Evolutionary conservation across 1,284 basidiomycete genomes (phyloP), one percentile per base, ranked within the genome.

Genomic region (Fomitopsis betulina): DNA sequence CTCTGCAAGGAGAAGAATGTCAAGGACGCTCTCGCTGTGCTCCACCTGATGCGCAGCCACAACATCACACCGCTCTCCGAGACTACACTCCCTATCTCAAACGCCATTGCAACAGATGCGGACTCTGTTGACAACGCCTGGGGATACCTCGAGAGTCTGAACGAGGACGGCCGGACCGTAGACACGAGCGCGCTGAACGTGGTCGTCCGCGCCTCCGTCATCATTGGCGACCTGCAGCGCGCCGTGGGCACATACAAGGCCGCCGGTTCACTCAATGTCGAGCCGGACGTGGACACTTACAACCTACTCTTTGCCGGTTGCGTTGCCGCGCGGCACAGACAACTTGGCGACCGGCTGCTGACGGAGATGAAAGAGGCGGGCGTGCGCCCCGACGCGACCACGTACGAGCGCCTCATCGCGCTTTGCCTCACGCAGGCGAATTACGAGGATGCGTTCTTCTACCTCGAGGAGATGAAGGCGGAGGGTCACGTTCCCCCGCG

Each of bases 371-470:
- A 83, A 67, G 75, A 77, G 21, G 75, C 76, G 7, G 73, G 72
- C 33, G 66, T 92, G 59, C 71, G 75, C 51, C 84, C 86, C 12
- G 77, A 88, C 66, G 70, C 69, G 39, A 72, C 73, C 47, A 91
- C 86, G 5, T 93, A 87, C 71, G 82, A 85, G 63, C 75, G 78
- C 39, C 78, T 93, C 72, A 82, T 94, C 60, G 64, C 75, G 15
- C 79, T 94, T 3, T 87, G 84, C 67, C 77, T 93, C 21, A 85
- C 85, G 1, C 87, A 91, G 66, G 69, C 79, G 13, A 77, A 75
- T 2, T 95, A 93, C 71, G 92, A 94, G 67, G 89, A 93, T 65
- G 91, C 92, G 0, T 95, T 95, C 75, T 88, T 85, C 71, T 93
- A 91, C 70, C 80, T 95, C 33, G 92, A 94, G 69, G 87, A 92